Percentiles rank a stretch among this genome's conserved stretches.
These are phyloP conservation scores for Hirsutella thompsonii DNA, from an alignment of 2,329 filamentous ascomycete genomes.

Conservation along the genomic window DNA sequence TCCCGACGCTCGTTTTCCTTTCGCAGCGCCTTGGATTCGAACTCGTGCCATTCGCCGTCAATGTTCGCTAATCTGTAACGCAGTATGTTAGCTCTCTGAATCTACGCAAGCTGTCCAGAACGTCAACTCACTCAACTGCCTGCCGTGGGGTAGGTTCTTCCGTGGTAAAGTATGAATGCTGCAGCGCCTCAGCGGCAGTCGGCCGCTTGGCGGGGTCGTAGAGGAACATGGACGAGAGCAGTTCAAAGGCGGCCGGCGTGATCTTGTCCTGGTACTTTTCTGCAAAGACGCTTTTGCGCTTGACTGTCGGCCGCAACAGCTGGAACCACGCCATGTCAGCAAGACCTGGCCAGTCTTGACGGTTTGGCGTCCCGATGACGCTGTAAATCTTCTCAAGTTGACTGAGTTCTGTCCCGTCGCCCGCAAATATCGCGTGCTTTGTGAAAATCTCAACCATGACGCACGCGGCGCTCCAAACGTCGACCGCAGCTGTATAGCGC, in stretches of 20 bases:
- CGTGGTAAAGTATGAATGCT: conserved; percentile 75
- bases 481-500: conserved; percentile 77
- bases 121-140: conserved; percentile 58
- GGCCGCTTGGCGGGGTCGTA: conserved; percentile 82
- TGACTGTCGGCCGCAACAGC: conserved; percentile 66
- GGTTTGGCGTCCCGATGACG: conserved; percentile 76
- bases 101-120: not conserved
- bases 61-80: conserved; percentile 54
- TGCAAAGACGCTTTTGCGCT: conserved; percentile 62
- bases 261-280: conserved; percentile 71
- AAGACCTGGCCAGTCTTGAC: conserved; percentile 74
- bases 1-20: conserved; percentile 71
- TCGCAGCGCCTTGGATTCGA: conserved; percentile 87
- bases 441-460: conserved; percentile 97
- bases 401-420: conserved; percentile 88
- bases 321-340: conserved; percentile 97
- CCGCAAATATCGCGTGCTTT: conserved; percentile 83
- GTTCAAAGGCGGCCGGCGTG: conserved; percentile 68
- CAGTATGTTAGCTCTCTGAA: conserved; percentile 11
- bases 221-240: conserved; percentile 72
- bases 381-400: conserved; percentile 97
- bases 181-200: conserved; percentile 68
- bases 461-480: conserved; percentile 95
- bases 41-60: conserved; percentile 96
- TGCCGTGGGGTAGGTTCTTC: conserved; percentile 70